Evolutionary conservation across 345 rosid genomes (phyloP).

Genomic region (Murraya koenigii): DNA sequence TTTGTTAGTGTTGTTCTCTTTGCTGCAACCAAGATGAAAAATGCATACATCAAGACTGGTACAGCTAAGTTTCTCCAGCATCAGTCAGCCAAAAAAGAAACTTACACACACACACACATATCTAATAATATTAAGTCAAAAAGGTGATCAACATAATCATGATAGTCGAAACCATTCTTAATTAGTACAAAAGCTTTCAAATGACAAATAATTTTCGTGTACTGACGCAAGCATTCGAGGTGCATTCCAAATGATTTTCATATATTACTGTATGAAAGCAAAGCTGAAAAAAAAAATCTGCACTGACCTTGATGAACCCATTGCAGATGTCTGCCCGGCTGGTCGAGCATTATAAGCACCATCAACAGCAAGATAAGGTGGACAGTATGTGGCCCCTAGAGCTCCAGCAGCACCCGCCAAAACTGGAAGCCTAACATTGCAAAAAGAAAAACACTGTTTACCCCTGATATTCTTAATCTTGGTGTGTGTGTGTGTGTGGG

Average conservation of each 20-base stretch:
- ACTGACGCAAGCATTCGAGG: not conserved
- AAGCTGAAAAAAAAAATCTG: not conserved
- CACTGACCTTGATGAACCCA: slow-evolving; percentile 57
- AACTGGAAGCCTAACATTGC: slow-evolving; percentile 75
- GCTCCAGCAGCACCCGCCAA: slow-evolving; percentile 80
- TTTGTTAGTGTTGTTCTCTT: slow-evolving; percentile 44
- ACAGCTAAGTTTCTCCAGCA: not conserved
- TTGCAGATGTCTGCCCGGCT: slow-evolving; percentile 51
- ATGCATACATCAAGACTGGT: not conserved
- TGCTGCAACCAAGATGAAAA: slow-evolving; percentile 40
- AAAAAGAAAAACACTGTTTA: slow-evolving; percentile 6
- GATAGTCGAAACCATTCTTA: not conserved
- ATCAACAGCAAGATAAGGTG: slow-evolving; percentile 72
- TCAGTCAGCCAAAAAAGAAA: not conserved
- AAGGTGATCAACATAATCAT: not conserved
- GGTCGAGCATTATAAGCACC: slow-evolving; percentile 66
- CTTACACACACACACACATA: not conserved
- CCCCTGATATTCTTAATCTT: not conserved
- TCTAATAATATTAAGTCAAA: not conserved
- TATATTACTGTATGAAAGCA: not conserved
- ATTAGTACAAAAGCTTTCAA: not conserved
- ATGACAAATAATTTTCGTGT: not conserved
- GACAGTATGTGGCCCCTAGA: slow-evolving; percentile 68
- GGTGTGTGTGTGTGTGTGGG: too few relatives aligned
- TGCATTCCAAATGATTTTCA: not conserved